Evolutionary conservation across 148 eudicot species (phyloP).

Genomic region (Rhododendron henanense): DNA sequence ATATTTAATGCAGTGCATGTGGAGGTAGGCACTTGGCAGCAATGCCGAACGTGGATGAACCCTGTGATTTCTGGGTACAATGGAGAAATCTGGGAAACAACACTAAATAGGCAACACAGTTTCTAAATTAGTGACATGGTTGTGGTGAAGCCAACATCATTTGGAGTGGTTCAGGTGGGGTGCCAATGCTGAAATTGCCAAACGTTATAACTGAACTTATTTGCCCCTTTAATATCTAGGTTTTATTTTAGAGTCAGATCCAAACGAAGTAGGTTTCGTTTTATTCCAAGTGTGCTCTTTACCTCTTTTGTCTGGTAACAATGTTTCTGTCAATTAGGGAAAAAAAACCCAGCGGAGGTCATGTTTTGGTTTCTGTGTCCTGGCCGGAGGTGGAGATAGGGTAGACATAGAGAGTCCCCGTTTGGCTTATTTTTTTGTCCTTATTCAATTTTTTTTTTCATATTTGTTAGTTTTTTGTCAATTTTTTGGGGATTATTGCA

Average conservation of each 20-base stretch:
- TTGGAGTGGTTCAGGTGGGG: neutral
- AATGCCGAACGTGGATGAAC: neutral
- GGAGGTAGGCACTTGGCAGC: neutral
- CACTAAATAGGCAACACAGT: neutral
- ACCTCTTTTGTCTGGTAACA: neutral
- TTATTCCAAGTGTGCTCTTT: neutral
- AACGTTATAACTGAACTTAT: neutral
- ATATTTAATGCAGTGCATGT: neutral
- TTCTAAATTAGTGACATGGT: neutral
- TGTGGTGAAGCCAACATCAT: neutral
- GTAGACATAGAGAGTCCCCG: neutral
- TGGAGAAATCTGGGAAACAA: neutral
- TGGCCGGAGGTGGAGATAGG: neutral
- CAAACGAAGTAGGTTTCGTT: neutral
- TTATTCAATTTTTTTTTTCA: too few species aligned
- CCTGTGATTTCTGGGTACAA: neutral
- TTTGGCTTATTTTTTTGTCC: too few species aligned
- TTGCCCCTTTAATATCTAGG: neutral
- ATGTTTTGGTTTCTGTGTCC: neutral
- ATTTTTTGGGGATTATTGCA: too few species aligned
- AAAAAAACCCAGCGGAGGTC: neutral
- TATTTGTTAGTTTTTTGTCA: too few species aligned
- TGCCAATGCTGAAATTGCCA: neutral
- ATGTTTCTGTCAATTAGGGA: neutral
- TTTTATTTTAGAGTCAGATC: neutral